Evolutionary conservation across 768 basidiomycete species (phyloP), one percentile per base, ranked within the genome.

Genomic region (Scleroderma citrinum): DNA sequence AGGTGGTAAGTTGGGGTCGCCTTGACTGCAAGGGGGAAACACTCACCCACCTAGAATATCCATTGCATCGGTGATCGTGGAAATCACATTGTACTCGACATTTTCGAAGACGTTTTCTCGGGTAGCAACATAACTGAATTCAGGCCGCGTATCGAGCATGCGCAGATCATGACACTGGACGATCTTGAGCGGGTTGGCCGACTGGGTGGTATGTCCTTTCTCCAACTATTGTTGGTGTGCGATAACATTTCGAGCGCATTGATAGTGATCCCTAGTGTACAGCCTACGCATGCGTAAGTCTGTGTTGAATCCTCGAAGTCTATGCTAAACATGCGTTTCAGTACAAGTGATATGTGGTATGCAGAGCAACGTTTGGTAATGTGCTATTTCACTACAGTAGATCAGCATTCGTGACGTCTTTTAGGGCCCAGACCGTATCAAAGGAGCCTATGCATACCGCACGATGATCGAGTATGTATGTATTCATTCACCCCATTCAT

Each of bases 291-390:
- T 60, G 91, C 85, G 80, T 91, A 68, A 67, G 82, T 69, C 13
- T 17, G 29, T n/a, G n/a, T 29, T 14, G 16, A 20, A 30, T 1
- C 11, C 45, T 24, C 45, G 31, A 16, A 26, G 11, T 16, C 7
- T 23, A 44, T 32, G 13, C n/a, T 21, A 38, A 47, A 36, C 23
- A 16, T 6, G 8, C 17, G 42, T n/a, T 47, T 14, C 56, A 88
- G 85, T 50, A 89, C 83, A 32, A 92, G 85, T 44, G 91, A 93
- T 53, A 96, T 96, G 93, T 78, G 80, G 70, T 97, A 94, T 58
- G 93, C 92, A 1, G 91, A 96, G 64, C 72, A 65, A 7, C 81
- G 93, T 51, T 62, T 97, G 55, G 89, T 86, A 56, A 31, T 8
- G 12, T 20, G 8, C 71, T 59, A 1, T 19, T 2, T 6, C 40